Base-by-base conservation (phyloP, 73 alveolate genomes). In the Diophrys appendiculata region DNA sequence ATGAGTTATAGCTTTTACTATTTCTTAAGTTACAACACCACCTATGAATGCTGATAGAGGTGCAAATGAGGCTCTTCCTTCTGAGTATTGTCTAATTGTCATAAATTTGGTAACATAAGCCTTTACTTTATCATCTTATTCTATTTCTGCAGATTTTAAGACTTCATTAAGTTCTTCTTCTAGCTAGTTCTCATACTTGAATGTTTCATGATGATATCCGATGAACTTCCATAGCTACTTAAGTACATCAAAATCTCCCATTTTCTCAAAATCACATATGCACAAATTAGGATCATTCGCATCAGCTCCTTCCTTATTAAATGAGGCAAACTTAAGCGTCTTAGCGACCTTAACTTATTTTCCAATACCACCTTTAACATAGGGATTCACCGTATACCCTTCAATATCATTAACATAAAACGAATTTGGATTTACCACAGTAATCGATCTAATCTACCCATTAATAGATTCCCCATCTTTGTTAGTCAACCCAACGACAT, bases 1-100 rank as follows among this genome's bases (percentile, higher is more conserved):
- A 64, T 90, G 78, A n/a, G 99, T 96, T 68, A 96, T 92, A 26
- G 97, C 98, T 52, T 96, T 96, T 27, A 96, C 88, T 23, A 88
- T 91, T 83, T 96, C 99, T 84, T 96, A 92, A 29, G 99, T 88
- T 0, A 93, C 98, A 68, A 92, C 82, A 53, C 99, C 99, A 26
- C 99, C 99, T 5, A 89, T 72, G 83, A 85, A 96, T 0, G 99
- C 99, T 72, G 98, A 95, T 30, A 86, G 65, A 13, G 93, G 93
- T 26, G 69, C 70, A 33, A 85, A 71, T 29, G 64, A 32, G 11
- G 86, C 88, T n/a, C 26, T 60, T 54, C 52, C 33, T 56, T 68
- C 65, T 29, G 67, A 54, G 70, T 68, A 85, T 28, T 54, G 55
- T 0, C 52, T 65, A 52, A 60, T 33, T 67, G 71, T 28, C 30